Conservation (phyloP, 2,329 filamentous ascomycete species). For the Massarina eburnea region DNA sequence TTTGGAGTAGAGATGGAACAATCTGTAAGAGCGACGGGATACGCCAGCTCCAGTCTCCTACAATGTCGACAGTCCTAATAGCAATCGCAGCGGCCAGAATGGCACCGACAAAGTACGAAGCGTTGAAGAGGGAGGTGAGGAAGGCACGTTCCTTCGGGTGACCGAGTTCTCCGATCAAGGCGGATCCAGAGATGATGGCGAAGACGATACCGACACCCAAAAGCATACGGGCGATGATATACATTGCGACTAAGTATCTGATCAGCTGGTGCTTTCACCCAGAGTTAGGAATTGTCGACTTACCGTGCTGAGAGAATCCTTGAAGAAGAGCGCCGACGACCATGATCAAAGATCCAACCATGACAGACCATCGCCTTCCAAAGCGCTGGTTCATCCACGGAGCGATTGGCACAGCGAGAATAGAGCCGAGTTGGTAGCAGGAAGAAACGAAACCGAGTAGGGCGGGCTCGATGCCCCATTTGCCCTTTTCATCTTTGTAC, state of each 20-base stretch:
- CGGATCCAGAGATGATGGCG: constrained; percentile 60
- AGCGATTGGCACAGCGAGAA: constrained; percentile 35
- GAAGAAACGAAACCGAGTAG: constrained; percentile 39
- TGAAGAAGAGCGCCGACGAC: constrained; percentile 63
- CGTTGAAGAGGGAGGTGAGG: constrained; percentile 64
- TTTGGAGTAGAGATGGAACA: constrained; percentile 50
- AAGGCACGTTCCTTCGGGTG: constrained; percentile 63
- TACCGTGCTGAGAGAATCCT: constrained; percentile 45
- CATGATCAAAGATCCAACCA: constrained; percentile 61
- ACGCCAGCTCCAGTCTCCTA: constrained; percentile 51
- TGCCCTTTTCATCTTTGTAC: constrained; percentile 17
- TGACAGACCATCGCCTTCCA: constrained; percentile 58
- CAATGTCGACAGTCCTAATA: constrained; percentile 51
- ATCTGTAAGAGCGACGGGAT: constrained; percentile 54
- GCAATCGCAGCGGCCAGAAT: constrained; percentile 54
- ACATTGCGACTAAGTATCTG: constrained; percentile 52
- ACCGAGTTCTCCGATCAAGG: constrained; percentile 61
- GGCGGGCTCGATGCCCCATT: constrained; percentile 23
- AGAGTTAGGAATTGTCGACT: constrained; percentile 1
- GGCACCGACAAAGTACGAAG: constrained; percentile 58
- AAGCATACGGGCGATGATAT: constrained; percentile 60
- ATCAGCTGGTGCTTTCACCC: constrained; percentile 1
- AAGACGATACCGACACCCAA: constrained; percentile 65
- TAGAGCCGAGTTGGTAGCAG: constrained; percentile 40
- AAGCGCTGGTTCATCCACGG: constrained; percentile 43